A percentile compares a stretch with the other conserved stretches of the same genome.
Evolutionary conservation across 1,284 basidiomycete genomes (phyloP).

Genomic region (Serendipita sp.): DNA sequence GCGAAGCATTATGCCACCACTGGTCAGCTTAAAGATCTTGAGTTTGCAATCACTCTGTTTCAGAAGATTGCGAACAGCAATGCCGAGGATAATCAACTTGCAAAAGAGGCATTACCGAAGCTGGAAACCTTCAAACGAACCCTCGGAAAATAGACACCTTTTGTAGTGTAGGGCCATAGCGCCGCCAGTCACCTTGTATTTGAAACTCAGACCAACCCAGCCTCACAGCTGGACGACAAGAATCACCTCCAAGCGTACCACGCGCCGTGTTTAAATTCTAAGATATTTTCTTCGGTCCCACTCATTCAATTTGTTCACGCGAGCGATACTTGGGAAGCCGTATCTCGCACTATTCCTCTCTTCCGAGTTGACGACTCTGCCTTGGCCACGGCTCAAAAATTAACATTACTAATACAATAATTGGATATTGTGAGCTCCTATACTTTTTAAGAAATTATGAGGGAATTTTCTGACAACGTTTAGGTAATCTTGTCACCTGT

Average conservation of each 20-base stretch:
- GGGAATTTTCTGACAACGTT: neutral
- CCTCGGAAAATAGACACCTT: neutral
- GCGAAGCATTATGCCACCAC: slow-evolving; percentile 60
- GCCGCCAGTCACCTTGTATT: neutral
- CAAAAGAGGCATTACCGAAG: slow-evolving; percentile 11
- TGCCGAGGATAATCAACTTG: slow-evolving; percentile 29
- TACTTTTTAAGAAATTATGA: neutral
- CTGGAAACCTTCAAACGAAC: neutral
- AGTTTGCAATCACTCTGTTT: slow-evolving; percentile 50
- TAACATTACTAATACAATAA: neutral
- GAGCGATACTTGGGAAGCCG: neutral
- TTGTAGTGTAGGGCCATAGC: neutral
- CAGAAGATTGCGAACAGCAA: slow-evolving; percentile 61
- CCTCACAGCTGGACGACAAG: neutral
- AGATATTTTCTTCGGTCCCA: neutral
- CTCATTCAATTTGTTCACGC: neutral
- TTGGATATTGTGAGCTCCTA: slow-evolving; percentile 1
- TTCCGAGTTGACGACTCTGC: neutral
- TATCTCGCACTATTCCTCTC: neutral
- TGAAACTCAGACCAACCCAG: neutral
- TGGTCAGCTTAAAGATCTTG: slow-evolving; percentile 31
- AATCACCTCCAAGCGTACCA: neutral
- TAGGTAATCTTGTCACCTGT: neutral
- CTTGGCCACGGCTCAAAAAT: neutral
- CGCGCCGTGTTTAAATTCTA: too few species aligned